Evolutionary conservation across 176 grass and related monocot genomes (phyloP), one percentile per base, ranked within the genome.

Genomic region (Cenchrus purpureus): DNA sequence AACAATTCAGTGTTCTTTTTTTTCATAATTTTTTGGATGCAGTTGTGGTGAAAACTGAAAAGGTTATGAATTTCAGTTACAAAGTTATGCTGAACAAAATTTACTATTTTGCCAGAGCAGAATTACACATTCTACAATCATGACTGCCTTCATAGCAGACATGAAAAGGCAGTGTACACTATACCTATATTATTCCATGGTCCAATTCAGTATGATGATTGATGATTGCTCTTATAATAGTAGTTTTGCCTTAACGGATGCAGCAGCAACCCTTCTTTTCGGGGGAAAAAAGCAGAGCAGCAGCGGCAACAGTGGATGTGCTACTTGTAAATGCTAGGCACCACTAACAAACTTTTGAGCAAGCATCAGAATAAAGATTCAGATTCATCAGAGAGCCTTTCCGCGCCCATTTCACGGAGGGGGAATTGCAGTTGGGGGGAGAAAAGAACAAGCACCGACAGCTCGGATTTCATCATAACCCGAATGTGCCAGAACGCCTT

Each of bases 301-400:
- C 29, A 75, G 16, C 9, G 56, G 16, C 9, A 17, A 3, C 29
- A 69, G 59, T 53, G 25, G 29, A 88, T 71, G 54, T 53, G 53
- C 49, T 53, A 74, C 49, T 32, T 74, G 10, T 16, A 54, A 83
- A 49, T 73, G 28, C 55, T 58, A 75, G 22, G 25, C 22, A 31
- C 22, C 61, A 51, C 17, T 74, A 74, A 12, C 73, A 82, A 82
- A 62, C 42, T 82, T 82, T 25, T 53, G n/a, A 78, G 72, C 11
- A 40, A 85, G 25, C 31, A 76, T 2, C 19, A n/a, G 29, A 34
- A 43, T 42, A 67, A 58, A 51, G 16, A 53, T 10, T 63, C 25
- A 12, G 31, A 67, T 49, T 46, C 69, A 57, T 29, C 25, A 25
- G 46, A 58, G 60, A 9, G 13, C n/a, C 60, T 82, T 68, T 12